Conservation (phyloP, 306 rosid species). For the Acmispon strigosus region DNA sequence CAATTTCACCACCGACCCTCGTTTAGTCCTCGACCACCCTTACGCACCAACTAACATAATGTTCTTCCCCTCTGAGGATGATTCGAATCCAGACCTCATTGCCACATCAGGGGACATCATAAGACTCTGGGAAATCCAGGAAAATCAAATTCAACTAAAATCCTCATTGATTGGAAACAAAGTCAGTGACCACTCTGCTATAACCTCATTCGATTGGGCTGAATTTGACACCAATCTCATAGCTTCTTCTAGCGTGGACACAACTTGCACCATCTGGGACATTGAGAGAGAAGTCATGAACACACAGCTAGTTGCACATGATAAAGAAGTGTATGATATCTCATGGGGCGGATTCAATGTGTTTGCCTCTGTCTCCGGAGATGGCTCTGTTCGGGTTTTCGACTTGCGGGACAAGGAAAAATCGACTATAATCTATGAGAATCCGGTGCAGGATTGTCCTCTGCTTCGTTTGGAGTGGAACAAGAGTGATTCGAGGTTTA, state of each 20-base stretch:
- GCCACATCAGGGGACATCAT: conserved; percentile 65
- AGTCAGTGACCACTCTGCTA: conserved; percentile 39
- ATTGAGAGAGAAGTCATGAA: conserved; percentile 48
- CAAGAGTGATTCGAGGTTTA: conserved; percentile 53
- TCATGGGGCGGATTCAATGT: conserved; percentile 69
- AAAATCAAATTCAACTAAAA: conserved; percentile 48
- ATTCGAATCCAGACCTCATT: conserved; percentile 41
- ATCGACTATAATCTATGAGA: conserved; percentile 61
- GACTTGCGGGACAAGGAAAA: conserved; percentile 60
- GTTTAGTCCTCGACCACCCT: conserved; percentile 53
- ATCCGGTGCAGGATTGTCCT: conserved; percentile 33
- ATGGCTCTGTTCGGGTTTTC: conserved; percentile 61
- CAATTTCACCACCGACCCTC: conserved; percentile 38
- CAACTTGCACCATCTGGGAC: conserved; percentile 62
- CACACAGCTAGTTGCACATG: conserved; percentile 64
- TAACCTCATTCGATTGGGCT: conserved; percentile 62
- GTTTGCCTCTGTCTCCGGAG: conserved; percentile 67
- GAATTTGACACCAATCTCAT: conserved; percentile 29
- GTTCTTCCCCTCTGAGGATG: conserved; percentile 59
- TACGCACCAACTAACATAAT: conserved; percentile 60
- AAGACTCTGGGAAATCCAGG: conserved; percentile 57
- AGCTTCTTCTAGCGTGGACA: conserved; percentile 52
- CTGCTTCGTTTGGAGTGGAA: conserved; percentile 65
- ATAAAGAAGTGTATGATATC: conserved; percentile 62
- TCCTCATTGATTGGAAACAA: conserved; percentile 44